These are phyloP conservation scores for Cerrena zonata DNA, from an alignment of 1,284 basidiomycete genomes.

Conservation along the genomic window DNA sequence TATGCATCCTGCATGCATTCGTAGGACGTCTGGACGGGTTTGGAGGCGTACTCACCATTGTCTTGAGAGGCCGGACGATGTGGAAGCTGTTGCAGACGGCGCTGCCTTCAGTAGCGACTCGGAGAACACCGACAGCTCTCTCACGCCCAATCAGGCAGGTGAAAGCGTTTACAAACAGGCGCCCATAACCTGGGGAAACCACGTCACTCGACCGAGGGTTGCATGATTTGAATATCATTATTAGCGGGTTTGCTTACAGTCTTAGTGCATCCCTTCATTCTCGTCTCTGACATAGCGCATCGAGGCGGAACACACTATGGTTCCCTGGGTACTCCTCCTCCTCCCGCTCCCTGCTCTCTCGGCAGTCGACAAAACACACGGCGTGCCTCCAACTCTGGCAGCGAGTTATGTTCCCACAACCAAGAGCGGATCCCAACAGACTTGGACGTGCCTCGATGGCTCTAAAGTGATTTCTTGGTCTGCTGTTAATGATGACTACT, in stretches of 20 bases:
- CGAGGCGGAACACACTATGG: constrained; percentile 11
- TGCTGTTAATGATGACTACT: constrained; percentile 90
- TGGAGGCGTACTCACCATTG: constrained; percentile 25
- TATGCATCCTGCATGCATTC: constrained; percentile 1
- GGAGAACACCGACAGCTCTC: background rate
- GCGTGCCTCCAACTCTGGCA: constrained; percentile 25
- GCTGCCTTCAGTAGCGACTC: background rate
- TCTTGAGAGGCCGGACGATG: constrained; percentile 26
- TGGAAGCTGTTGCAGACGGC: constrained; percentile 9
- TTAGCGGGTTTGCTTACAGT: background rate
- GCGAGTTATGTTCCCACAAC: constrained; percentile 23
- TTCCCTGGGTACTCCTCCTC: constrained; percentile 24
- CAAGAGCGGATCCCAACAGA: constrained; percentile 27
- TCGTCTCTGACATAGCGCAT: background rate
- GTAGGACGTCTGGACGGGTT: constrained; percentile 5
- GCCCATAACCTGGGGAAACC: background rate
- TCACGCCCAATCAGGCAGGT: background rate
- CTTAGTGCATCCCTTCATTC: background rate
- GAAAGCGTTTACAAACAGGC: background rate
- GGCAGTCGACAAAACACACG: constrained; percentile 20
- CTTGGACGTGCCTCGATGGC: constrained; percentile 71
- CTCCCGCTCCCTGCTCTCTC: constrained; percentile 23
- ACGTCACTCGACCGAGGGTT: background rate
- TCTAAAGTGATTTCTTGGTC: constrained; percentile 68
- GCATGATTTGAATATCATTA: background rate